These are phyloP conservation scores for Chaetothyriales sp. DNA, from an alignment of 2,329 filamentous ascomycete species.

Conservation along the genomic window DNA sequence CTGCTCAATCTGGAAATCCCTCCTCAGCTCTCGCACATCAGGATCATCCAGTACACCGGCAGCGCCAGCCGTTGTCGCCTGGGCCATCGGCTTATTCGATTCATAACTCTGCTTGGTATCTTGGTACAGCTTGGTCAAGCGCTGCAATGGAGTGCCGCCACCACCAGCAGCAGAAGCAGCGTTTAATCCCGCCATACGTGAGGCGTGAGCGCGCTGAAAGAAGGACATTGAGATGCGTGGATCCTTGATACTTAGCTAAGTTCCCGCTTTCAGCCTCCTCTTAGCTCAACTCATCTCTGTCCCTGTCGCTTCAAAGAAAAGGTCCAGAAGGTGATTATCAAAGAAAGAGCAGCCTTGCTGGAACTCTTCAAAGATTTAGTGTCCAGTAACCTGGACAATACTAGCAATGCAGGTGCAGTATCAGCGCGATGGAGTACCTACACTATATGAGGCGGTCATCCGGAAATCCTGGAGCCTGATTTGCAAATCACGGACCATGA, in stretches of 20 bases:
- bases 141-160: slow-evolving; percentile 10
- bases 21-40: slow-evolving; percentile 43
- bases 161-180: background rate
- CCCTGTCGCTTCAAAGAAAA: background rate
- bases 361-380: too few species aligned
- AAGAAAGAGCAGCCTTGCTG: background rate
- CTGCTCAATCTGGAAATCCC: slow-evolving; percentile 49
- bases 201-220: slow-evolving; percentile 26
- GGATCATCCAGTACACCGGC: slow-evolving; percentile 28
- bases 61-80: slow-evolving; percentile 1
- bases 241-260: background rate
- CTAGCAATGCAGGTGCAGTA: too few species aligned
- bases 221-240: slow-evolving; percentile 27
- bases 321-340: slow-evolving; percentile 8
- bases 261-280: background rate
- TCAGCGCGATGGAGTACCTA: background rate
- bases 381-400: too few species aligned
- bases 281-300: background rate
- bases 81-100: slow-evolving; percentile 37
- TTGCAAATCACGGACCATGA: background rate
- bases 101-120: slow-evolving; percentile 51
- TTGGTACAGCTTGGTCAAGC: slow-evolving; percentile 47
- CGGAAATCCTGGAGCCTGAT: background rate
- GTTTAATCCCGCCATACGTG: background rate
- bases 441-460: background rate